Evolutionary conservation across 2,329 filamentous ascomycete species (phyloP).

Genomic region (Dothideomycetidae sp.): DNA sequence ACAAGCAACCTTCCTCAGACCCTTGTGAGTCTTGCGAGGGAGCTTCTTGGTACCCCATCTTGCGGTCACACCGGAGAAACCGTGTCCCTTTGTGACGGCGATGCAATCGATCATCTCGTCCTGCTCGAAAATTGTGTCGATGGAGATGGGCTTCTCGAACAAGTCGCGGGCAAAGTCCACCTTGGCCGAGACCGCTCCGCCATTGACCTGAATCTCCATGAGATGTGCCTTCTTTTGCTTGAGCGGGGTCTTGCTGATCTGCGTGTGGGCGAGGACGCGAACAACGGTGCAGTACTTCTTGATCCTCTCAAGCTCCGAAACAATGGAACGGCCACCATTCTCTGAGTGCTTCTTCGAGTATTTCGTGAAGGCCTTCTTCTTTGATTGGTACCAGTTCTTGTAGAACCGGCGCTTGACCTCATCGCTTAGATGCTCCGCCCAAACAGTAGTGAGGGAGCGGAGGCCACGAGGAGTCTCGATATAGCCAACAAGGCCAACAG

Average conservation of each 20-base stretch:
- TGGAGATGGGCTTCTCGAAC: slow-evolving; percentile 96
- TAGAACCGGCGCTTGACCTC: slow-evolving; percentile 99
- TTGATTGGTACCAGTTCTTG: slow-evolving; percentile 99
- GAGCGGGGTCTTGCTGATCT: slow-evolving; percentile 97
- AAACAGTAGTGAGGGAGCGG: slow-evolving; percentile 97
- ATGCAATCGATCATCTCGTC: slow-evolving; percentile 99
- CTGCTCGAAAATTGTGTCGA: slow-evolving; percentile 94
- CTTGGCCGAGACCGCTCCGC: slow-evolving; percentile 90
- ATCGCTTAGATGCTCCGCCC: slow-evolving; percentile 98
- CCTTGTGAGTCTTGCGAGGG: slow-evolving; percentile 99
- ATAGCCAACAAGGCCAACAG: slow-evolving; percentile 99
- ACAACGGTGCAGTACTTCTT: slow-evolving; percentile 99
- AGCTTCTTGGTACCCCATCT: slow-evolving; percentile 99
- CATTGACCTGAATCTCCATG: slow-evolving; percentile 99
- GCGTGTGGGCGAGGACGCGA: slow-evolving; percentile 97
- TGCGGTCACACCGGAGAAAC: slow-evolving; percentile 91
- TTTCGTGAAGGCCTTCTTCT: slow-evolving; percentile 99
- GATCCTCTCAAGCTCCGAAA: slow-evolving; percentile 97
- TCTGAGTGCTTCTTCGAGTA: slow-evolving; percentile 99
- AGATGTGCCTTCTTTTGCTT: slow-evolving; percentile 99
- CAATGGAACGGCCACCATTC: slow-evolving; percentile 76
- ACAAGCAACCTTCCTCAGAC: slow-evolving; percentile 99
- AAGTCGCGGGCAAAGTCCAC: slow-evolving; percentile 87
- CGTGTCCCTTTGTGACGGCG: slow-evolving; percentile 98
- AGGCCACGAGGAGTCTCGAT: slow-evolving; percentile 99